Base-by-base conservation (phyloP, 2,329 filamentous ascomycete genomes). In the Mycosphaerella sp. region DNA sequence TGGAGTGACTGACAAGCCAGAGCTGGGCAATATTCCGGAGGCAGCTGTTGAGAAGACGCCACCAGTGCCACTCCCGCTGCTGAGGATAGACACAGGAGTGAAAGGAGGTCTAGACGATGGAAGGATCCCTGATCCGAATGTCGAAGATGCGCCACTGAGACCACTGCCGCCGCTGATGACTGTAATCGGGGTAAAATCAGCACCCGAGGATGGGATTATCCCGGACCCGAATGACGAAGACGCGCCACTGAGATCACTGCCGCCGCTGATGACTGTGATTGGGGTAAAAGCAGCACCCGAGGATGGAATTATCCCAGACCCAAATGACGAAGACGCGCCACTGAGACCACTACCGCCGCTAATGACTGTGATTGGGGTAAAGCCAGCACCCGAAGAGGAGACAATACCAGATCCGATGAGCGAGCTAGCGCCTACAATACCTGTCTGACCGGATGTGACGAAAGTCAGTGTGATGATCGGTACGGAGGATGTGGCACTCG, bases 31-130 rank as follows among this genome's bases (percentile, higher is more conserved):
- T 12, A 43, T 16, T 34, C 49, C 55, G 28, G 52, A 50, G 25
- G 35, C 49, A 41, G 18, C 41, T 28, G 51, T 54, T 35, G 51
- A 57, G 44, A 36, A 52, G 40, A 45, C 50, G 17, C 51, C 51
- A 13, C 44, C 14, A 34, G 40, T 41, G 2, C 51, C 53, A 8
- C 47, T 50, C 14, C 39, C 39, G 25, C 50, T 35, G n/a, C 54
- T 37, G 5, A 49, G 54, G 10, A 53, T 50, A 14, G 43, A 54
- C 35, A 58, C 44, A 14, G 51, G 56, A 8, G 42, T 53, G 1
- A 47, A 28, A 16, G 49, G 35, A 32, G 32, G 34, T 21, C 44
- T 40, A 6, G 45, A 51, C 2, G 40, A 37, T n/a, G 32, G 4
- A n/a, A n/a, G n/a, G n/a, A n/a, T n/a, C n/a, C n/a, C n/a, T n/a